Evolutionary conservation across 148 eudicot genomes (phyloP).

Genomic region (Fagopyrum homotropicum): DNA sequence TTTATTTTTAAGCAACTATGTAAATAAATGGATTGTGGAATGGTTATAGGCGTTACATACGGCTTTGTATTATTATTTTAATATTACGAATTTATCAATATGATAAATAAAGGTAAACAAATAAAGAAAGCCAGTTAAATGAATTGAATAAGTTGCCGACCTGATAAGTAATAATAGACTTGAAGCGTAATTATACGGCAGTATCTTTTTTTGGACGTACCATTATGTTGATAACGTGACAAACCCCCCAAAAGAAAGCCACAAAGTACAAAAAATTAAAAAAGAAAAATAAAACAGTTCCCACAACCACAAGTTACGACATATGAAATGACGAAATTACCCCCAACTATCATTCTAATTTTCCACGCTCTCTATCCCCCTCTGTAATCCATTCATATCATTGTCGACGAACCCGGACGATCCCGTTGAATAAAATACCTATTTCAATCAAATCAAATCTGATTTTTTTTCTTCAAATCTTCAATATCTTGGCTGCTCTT

Average conservation of each 20-base stretch:
- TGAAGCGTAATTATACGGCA: not conserved
- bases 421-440: conserved; percentile 8
- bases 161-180: not conserved
- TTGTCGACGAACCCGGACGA: not conserved
- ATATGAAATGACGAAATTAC: conserved; percentile 9
- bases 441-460: not conserved
- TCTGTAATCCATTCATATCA: conserved; percentile 3
- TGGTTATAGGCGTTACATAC: too few relatives aligned
- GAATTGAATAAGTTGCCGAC: conserved; percentile 3
- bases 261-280: not conserved
- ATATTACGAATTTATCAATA: too few relatives aligned
- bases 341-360: conserved; percentile 4
- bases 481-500: conserved; percentile 42
- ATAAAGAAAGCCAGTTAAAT: not conserved
- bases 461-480: not conserved
- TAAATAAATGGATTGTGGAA: too few relatives aligned
- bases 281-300: conserved; percentile 4
- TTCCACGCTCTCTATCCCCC: not conserved
- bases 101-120: not conserved
- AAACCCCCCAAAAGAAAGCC: conserved; percentile 10
- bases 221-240: conserved; percentile 10
- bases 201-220: conserved; percentile 8
- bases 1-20: not conserved
- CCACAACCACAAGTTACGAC: conserved; percentile 15
- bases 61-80: not conserved